phyloP scores from a whole-genome alignment of 129 eudicot genomes.

The Ambrosia artemisiifolia region DNA sequence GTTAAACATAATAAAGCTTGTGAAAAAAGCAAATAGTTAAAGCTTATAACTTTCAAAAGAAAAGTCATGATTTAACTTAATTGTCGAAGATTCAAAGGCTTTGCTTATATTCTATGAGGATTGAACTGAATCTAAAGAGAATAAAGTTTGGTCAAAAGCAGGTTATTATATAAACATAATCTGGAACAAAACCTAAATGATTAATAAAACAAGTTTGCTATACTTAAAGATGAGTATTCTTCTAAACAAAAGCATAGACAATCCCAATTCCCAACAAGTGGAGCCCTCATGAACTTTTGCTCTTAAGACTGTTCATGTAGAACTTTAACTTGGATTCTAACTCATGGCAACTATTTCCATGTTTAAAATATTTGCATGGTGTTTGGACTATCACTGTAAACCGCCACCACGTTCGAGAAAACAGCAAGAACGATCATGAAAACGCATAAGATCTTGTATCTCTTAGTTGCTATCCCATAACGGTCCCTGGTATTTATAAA shows the following conservation, averaged over 20 bases:
- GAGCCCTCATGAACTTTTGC: too few relatives aligned
- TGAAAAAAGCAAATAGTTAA: too few relatives aligned
- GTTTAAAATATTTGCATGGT: neutral
- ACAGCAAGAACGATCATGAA: too few relatives aligned
- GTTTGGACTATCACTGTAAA: too few relatives aligned
- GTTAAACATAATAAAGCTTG: too few relatives aligned
- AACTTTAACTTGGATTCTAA: conserved; percentile 12
- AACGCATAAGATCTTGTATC: too few relatives aligned
- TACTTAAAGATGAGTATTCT: conserved; percentile 44
- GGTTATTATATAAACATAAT: conserved; percentile 24
- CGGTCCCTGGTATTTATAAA: too few relatives aligned
- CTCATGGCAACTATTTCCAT: neutral
- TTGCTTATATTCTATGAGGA: conserved; percentile 9
- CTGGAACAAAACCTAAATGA: conserved; percentile 33
- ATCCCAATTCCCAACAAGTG: neutral
- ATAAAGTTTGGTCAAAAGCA: conserved; percentile 26
- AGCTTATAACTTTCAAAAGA: neutral
- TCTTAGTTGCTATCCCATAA: too few relatives aligned
- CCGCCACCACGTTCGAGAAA: too few relatives aligned
- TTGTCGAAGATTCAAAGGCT: conserved; percentile 30
- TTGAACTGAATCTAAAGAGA: conserved; percentile 21
- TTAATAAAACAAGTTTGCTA: conserved; percentile 27
- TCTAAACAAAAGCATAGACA: conserved; percentile 54
- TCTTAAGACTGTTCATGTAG: neutral
- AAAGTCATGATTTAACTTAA: neutral